A percentile compares a stretch with the other conserved stretches of the same genome.
These are phyloP conservation scores for cucumber (Cucumis sativus) DNA, from an alignment of 306 rosid species.

Conservation along the genomic window DNA sequence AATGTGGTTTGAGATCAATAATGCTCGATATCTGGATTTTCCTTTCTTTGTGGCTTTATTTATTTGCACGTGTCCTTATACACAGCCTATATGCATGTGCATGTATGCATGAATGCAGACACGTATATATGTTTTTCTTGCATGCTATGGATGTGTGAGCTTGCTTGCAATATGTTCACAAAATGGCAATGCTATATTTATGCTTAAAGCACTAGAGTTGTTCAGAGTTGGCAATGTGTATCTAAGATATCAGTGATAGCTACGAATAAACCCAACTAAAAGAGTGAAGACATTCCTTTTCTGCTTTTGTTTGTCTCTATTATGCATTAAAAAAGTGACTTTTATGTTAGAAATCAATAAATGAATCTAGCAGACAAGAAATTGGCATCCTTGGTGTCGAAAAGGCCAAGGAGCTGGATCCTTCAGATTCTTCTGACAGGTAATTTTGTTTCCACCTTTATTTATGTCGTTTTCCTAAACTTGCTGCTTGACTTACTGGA, in stretches of 20 bases:
- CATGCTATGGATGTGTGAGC: not conserved
- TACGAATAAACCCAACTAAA: not conserved
- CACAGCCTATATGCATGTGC: not conserved
- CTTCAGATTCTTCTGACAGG: conserved; percentile 36
- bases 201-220: not conserved
- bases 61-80: not conserved
- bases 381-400: conserved; percentile 31
- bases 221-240: not conserved
- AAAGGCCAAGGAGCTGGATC: conserved; percentile 26
- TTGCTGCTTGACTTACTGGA: not conserved
- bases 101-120: not conserved
- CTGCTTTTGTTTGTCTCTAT: not conserved
- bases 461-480: not conserved
- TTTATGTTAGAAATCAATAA: conserved; percentile 46
- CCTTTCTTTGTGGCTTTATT: not conserved
- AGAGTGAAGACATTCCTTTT: not conserved
- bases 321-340: conserved; percentile 10
- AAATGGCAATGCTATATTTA: not conserved
- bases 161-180: not conserved
- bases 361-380: conserved; percentile 47
- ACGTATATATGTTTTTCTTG: not conserved
- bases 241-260: not conserved
- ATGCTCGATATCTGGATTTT: not conserved
- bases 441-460: not conserved
- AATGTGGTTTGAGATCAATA: not conserved